phyloP scores from a whole-genome alignment of 495 filamentous ascomycete genomes.

The Pseudomonodictys pantanalensis region DNA sequence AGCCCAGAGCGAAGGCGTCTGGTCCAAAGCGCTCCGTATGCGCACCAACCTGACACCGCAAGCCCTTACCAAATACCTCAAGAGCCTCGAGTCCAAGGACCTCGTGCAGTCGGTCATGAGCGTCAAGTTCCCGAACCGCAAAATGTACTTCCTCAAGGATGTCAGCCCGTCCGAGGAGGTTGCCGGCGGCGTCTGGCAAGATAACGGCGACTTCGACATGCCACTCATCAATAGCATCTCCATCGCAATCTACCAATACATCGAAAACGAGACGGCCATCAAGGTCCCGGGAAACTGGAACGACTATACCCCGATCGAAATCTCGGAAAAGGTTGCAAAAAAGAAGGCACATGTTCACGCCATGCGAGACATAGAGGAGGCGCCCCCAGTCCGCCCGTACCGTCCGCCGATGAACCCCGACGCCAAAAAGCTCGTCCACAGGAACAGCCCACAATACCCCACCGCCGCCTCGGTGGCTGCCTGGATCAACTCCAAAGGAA shows the following conservation, averaged over 20 bases:
- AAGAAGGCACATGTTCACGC: conserved; percentile 16
- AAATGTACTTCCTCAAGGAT: conserved; percentile 64
- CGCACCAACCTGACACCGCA: conserved; percentile 76
- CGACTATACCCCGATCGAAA: conserved; percentile 7
- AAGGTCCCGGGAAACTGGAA: conserved; percentile 42
- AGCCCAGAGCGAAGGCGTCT: conserved; percentile 75
- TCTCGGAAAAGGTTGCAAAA: conserved; percentile 7
- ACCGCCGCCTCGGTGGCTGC: conserved; percentile 68
- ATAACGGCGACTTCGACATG: conserved; percentile 79
- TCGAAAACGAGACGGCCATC: conserved; percentile 63
- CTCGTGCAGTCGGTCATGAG: conserved; percentile 75
- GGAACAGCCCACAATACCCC: conserved; percentile 70
- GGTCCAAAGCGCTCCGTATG: conserved; percentile 74
- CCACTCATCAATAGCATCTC: conserved; percentile 75
- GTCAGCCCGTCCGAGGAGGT: conserved; percentile 79
- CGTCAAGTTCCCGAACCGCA: conserved; percentile 59
- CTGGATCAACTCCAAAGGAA: conserved; percentile 61
- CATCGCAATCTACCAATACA: conserved; percentile 65
- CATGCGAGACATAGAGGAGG: conserved; percentile 20
- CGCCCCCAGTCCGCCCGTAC: not conserved
- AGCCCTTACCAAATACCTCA: conserved; percentile 69
- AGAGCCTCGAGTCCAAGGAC: conserved; percentile 74
- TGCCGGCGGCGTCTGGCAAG: conserved; percentile 91
- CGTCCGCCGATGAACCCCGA: conserved; percentile 1
- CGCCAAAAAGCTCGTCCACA: conserved; percentile 48